Evolutionary conservation across 805 yeast species (phyloP), one percentile per base, ranked within the genome.

Genomic region (Starmerella powellii): DNA sequence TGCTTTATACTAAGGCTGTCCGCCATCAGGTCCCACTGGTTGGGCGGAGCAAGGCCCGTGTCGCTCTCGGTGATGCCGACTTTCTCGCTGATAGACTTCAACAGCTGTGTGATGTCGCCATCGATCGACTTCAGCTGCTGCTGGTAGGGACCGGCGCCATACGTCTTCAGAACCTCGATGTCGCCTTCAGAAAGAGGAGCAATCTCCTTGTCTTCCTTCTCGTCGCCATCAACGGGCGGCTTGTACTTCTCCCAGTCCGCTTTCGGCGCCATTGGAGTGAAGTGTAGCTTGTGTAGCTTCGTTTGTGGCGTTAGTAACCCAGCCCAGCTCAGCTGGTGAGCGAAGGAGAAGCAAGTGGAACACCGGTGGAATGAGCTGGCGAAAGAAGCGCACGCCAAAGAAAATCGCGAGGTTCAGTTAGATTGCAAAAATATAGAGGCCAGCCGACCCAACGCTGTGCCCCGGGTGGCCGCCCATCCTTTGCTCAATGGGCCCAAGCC

Each of bases 201-300:
- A 53, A 82, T 78, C 38, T 78, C 85, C 40, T 70, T 67, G 44
- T 70, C 68, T 15, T 67, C 72, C 16, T 67, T 69, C 27, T 63
- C 78, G 24, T 51, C 53, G 15, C 37, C 38, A 51, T 81, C 95
- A 34, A 68, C 71, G n/a, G 95, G 94, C 39, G 91, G 80, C 60
- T 78, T 80, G 65, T 84, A 85, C 63, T 91, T 91, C 60, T 93
- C 99, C 99, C 99, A 91, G 63, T 91, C 94, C 44, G 86, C 91
- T 70, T 86, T 91, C 54, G 96, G 95, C 48, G 96, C 87, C 96
- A 87, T 87, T 51, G 40, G 26, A 23, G 19, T 15, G 15, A 12
- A 18, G 38, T 19, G 12, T 18, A 31, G 11, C 12, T 8, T 13
- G 20, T 18, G 18, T 6, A 8, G 6, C 15, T 15, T 13, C 6